Evolutionary conservation across 164 flowering plant species (phyloP).

Genomic region (Sedum album): DNA sequence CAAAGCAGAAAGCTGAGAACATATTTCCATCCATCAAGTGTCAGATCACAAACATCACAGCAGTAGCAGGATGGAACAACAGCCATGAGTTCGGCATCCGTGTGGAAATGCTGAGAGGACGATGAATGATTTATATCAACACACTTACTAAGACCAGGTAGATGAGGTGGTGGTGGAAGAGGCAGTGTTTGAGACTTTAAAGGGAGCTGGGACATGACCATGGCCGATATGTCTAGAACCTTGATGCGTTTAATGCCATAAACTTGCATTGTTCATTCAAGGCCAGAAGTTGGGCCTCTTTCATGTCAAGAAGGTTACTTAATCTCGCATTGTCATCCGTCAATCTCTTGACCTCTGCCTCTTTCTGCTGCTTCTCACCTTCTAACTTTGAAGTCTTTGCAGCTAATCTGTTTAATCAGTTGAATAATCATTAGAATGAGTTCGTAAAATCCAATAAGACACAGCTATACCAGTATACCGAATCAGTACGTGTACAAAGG

Average conservation of each 20-base stretch:
- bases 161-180: background rate
- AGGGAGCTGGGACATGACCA: background rate
- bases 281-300: constrained; percentile 94
- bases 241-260: constrained; percentile 66
- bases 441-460: background rate
- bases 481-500: background rate
- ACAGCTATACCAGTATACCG: background rate
- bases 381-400: constrained; percentile 77
- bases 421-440: background rate
- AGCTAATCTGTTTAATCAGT: constrained; percentile 53
- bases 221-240: constrained; percentile 16
- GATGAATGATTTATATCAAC: background rate
- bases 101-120: background rate
- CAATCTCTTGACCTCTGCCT: constrained; percentile 77
- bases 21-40: background rate
- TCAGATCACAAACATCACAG: background rate
- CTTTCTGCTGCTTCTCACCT: constrained; percentile 81
- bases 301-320: constrained; percentile 80
- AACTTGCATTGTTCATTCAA: constrained; percentile 93
- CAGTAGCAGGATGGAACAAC: background rate
- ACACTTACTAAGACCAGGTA: background rate
- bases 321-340: constrained; percentile 86
- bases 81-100: background rate
- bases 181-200: background rate
- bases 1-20: background rate